These are phyloP conservation scores for Saxophila tyrrhenica DNA, from an alignment of 495 filamentous ascomycete genomes.

Conservation along the genomic window DNA sequence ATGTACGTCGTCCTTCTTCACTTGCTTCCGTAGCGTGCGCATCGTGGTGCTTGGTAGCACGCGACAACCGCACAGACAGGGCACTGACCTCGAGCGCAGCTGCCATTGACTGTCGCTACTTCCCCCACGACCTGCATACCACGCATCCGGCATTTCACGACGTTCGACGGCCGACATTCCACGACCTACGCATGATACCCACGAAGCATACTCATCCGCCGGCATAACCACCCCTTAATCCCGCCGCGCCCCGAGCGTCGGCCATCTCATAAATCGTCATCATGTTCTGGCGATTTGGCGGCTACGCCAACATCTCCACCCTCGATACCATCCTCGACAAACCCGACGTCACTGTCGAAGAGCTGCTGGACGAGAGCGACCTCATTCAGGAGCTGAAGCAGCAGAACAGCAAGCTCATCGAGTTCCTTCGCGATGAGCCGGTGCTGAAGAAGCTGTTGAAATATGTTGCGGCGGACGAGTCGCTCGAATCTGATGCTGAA, in stretches of 20 bases:
- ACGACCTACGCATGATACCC: constrained; percentile 3
- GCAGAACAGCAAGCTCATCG: constrained; percentile 95
- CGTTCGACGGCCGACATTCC: no score
- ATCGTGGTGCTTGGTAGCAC: no score
- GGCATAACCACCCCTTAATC: neutral
- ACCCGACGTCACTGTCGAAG: constrained; percentile 85
- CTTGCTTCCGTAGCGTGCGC: no score
- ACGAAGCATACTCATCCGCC: neutral
- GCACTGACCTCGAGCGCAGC: neutral
- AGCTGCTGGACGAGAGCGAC: constrained; percentile 90
- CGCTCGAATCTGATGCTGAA: constrained; percentile 18
- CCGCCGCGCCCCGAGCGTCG: no score
- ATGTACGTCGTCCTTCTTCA: no score
- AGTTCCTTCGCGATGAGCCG: constrained; percentile 80
- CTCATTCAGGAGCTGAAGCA: constrained; percentile 95
- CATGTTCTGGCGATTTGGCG: constrained; percentile 44
- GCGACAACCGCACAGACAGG: neutral
- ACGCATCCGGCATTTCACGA: neutral
- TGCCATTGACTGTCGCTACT: constrained; percentile 4
- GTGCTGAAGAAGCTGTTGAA: constrained; percentile 79
- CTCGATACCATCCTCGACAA: constrained; percentile 95
- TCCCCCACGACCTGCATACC: neutral
- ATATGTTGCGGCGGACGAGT: constrained; percentile 74
- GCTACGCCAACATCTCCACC: constrained; percentile 92
- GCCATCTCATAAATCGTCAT: neutral